These are phyloP conservation scores for Iberis pinnata DNA, from an alignment of 345 rosid species.

Conservation along the genomic window DNA sequence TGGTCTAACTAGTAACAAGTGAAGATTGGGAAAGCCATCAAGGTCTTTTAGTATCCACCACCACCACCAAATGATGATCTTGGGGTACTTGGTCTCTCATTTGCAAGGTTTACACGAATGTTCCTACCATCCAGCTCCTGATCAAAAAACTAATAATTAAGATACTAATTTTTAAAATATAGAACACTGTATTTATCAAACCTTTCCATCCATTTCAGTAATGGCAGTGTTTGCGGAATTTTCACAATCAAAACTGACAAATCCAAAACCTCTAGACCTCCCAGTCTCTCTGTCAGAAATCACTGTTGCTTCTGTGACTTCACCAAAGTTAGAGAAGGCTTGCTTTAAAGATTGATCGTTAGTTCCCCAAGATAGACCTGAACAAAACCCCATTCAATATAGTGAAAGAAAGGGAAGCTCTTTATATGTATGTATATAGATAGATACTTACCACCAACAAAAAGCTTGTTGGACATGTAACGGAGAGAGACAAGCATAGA, in stretches of 20 bases:
- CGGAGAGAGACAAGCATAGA: slow-evolving; percentile 56
- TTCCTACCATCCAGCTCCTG: slow-evolving; percentile 52
- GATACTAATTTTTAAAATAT: too few species aligned
- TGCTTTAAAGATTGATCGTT: slow-evolving; percentile 39
- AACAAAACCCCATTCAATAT: too few species aligned
- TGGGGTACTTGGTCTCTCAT: slow-evolving; percentile 35
- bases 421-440: not conserved
- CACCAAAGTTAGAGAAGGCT: slow-evolving; percentile 42
- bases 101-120: slow-evolving; percentile 55
- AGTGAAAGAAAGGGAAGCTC: too few species aligned
- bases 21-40: not conserved
- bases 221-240: too few species aligned
- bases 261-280: too few species aligned
- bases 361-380: slow-evolving; percentile 43
- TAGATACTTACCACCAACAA: slow-evolving; percentile 57
- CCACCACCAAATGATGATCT: slow-evolving; percentile 23
- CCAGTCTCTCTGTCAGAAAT: too few species aligned
- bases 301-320: slow-evolving; percentile 42
- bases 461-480: slow-evolving; percentile 50
- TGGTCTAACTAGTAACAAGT: slow-evolving; percentile 5
- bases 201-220: too few species aligned
- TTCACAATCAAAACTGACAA: too few species aligned
- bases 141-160: not conserved
- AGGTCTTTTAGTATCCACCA: slow-evolving; percentile 11
- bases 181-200: too few species aligned